Conservation (phyloP, 208 protist species). For the Trypanosoma theileri region DNA sequence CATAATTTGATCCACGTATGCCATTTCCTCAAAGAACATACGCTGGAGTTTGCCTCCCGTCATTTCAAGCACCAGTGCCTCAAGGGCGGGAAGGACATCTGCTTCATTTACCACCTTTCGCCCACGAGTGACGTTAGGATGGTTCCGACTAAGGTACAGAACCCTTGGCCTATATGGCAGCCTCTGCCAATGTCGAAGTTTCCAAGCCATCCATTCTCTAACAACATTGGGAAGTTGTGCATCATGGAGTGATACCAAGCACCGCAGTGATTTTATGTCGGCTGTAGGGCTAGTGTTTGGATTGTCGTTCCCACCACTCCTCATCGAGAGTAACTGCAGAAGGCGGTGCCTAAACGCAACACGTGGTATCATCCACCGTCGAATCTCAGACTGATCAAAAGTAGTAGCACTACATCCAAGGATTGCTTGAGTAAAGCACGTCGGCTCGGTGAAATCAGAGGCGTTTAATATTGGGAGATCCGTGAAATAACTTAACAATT, state of each 20-base stretch:
- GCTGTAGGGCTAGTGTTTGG: background rate
- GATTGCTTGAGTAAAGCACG: slow-evolving; percentile 28
- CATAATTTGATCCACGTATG: slow-evolving; percentile 32
- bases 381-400: slow-evolving; percentile 11
- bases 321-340: slow-evolving; percentile 4
- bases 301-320: background rate
- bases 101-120: slow-evolving; percentile 36
- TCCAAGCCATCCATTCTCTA: slow-evolving; percentile 12
- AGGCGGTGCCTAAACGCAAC: slow-evolving; percentile 17
- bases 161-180: slow-evolving; percentile 19
- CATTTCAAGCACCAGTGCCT: slow-evolving; percentile 10
- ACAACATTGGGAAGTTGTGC: background rate
- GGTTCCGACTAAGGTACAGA: slow-evolving; percentile 33
- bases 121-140: slow-evolving; percentile 24
- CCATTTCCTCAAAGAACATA: slow-evolving; percentile 30
- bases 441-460: slow-evolving; percentile 23
- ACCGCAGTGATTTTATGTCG: slow-evolving; percentile 1
- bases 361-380: slow-evolving; percentile 9
- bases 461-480: slow-evolving; percentile 27
- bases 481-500: slow-evolving; percentile 29
- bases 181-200: slow-evolving; percentile 1
- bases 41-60: slow-evolving; percentile 21
- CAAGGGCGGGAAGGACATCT: slow-evolving; percentile 22
- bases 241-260: slow-evolving; percentile 3
- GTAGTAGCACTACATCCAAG: slow-evolving; percentile 9